Base-by-base conservation (phyloP, 2,329 filamentous ascomycete genomes). In the Cladophialophora exuberans region DNA sequence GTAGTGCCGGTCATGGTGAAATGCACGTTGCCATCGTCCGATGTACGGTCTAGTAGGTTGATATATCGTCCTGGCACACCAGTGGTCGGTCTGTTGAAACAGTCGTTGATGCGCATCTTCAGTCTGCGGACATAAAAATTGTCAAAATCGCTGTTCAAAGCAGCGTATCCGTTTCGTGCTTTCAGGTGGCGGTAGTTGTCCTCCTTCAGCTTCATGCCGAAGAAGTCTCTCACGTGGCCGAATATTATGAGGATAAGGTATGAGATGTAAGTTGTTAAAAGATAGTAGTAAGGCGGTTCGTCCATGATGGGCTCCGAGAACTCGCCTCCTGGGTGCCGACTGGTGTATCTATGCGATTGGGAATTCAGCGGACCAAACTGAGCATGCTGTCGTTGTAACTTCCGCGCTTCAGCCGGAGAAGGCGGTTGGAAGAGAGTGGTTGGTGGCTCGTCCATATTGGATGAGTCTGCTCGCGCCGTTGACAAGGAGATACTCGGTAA, bases 261-360 rank as follows among this genome's bases (percentile, higher is more conserved):
- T 76, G 91, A 97, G 74, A 99, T 90, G 79, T 99, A 99, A 67
- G 94, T 99, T 30, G 94, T 97, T 65, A 99, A 83, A 67, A 99
- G 84, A 76, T 89, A 97, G 79, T 92, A 97, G 77, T 97, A 97
- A 15, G 93, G 90, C 36, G 94, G 93, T 72, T 97, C 93, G 69
- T 99, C 94, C 70, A 96, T 90, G 56, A 97, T 79, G 4, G 93
- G 92, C 31, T 90, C 83, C 41, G 86, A 85, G 55, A 97, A 87
- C 33, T 87, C 83, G 65, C 85, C 83, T 64, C 92, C 93, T 59
- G 88, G 85, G 70, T 95, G 91, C 72, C 88, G 85, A 79, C 92
- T 97, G 61, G 89, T 86, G 76, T 97, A 96, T 69, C 89, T 83
- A 73, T 99, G 93, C 67, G 82, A 87, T 46, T 85, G 83, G 62